Evolutionary conservation across 2,329 filamentous ascomycete genomes (phyloP).

Genomic region (Aspergillus alliaceus): DNA sequence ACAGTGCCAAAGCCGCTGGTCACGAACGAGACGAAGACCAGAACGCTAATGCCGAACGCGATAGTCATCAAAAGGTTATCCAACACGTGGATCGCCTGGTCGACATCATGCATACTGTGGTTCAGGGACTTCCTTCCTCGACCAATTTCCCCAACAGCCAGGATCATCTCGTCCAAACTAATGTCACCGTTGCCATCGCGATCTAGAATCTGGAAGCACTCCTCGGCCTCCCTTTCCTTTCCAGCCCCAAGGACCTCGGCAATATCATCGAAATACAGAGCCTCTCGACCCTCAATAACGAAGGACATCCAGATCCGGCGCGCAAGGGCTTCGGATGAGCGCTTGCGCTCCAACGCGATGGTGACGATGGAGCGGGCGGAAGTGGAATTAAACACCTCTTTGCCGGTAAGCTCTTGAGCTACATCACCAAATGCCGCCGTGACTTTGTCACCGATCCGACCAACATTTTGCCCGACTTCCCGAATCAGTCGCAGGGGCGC

Average conservation of each 20-base stretch:
- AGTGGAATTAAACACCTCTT: slow-evolving; percentile 90
- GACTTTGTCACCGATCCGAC: slow-evolving; percentile 86
- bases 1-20: slow-evolving; percentile 82
- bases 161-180: slow-evolving; percentile 90
- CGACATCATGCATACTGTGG: slow-evolving; percentile 95
- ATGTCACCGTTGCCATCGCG: slow-evolving; percentile 90
- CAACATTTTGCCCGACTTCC: slow-evolving; percentile 70
- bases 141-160: slow-evolving; percentile 80
- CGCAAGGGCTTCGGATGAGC: slow-evolving; percentile 87
- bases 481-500: slow-evolving; percentile 78
- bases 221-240: slow-evolving; percentile 75
- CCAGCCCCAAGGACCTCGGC: slow-evolving; percentile 79
- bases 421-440: slow-evolving; percentile 91
- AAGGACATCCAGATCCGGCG: slow-evolving; percentile 97
- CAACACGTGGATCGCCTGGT: slow-evolving; percentile 87
- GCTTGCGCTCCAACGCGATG: slow-evolving; percentile 80
- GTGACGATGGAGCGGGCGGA: slow-evolving; percentile 87
- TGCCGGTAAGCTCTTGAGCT: slow-evolving; percentile 91
- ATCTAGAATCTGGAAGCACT: slow-evolving; percentile 79
- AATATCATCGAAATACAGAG: slow-evolving; percentile 77
- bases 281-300: slow-evolving; percentile 82
- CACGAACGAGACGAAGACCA: slow-evolving; percentile 89
- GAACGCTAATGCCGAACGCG: slow-evolving; percentile 75
- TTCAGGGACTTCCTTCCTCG: slow-evolving; percentile 84
- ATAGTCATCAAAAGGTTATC: slow-evolving; percentile 82